Evolutionary conservation across 1,139 yeast genomes (phyloP).

Genomic region (Saccharomyces hybrid): DNA sequence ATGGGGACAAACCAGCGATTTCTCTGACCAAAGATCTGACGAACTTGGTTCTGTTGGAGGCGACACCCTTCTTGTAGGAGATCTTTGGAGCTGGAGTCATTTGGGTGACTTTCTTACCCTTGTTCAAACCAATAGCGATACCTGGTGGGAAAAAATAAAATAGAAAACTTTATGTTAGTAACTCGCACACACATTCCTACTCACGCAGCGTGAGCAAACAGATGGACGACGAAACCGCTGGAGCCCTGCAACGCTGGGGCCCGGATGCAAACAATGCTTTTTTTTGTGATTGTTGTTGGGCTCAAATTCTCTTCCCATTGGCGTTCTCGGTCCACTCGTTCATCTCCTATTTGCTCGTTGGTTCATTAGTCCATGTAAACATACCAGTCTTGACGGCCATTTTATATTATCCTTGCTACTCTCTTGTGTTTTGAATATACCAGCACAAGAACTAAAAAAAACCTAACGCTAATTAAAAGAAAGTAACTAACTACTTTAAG

Average conservation of each 20-base stretch:
- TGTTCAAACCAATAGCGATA: slow-evolving; percentile 98
- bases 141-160: slow-evolving; percentile 40
- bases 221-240: neutral
- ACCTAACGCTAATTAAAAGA: neutral
- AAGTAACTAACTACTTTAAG: neutral
- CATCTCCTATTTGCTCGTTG: neutral
- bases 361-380: slow-evolving; percentile 6
- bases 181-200: neutral
- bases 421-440: neutral
- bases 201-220: neutral
- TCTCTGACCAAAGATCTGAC: too few relatives aligned
- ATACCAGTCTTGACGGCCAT: slow-evolving; percentile 32
- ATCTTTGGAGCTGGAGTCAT: too few relatives aligned
- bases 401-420: slow-evolving; percentile 7
- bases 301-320: neutral
- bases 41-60: too few relatives aligned
- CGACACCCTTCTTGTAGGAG: too few relatives aligned
- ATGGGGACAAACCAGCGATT: too few relatives aligned
- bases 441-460: neutral
- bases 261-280: neutral
- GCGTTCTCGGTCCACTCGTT: neutral
- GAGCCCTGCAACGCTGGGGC: neutral
- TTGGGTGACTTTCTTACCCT: slow-evolving; percentile 98
- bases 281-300: neutral
- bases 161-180: neutral